phyloP scores from a whole-genome alignment of 2,329 filamentous ascomycete species.

The Pseudonectria buxi region DNA sequence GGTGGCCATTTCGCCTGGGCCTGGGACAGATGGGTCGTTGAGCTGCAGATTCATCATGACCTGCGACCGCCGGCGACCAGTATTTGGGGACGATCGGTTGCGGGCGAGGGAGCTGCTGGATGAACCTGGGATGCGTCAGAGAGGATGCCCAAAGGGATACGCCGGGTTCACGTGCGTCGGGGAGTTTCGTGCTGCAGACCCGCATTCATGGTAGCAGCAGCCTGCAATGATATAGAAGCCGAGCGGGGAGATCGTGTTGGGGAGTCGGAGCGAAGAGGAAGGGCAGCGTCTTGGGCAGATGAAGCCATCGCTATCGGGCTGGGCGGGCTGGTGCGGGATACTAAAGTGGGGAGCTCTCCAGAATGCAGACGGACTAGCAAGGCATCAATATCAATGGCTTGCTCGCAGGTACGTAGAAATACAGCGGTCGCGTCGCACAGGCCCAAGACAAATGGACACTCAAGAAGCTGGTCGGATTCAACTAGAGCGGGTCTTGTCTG shows the following conservation, averaged over 20 bases:
- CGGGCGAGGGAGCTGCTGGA: constrained; percentile 46
- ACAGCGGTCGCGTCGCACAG: too few species aligned
- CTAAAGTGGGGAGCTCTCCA: too few species aligned
- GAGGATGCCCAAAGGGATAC: neutral
- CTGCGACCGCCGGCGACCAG: constrained; percentile 57
- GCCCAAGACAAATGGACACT: too few species aligned
- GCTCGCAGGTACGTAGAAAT: too few species aligned
- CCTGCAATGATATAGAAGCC: constrained; percentile 65
- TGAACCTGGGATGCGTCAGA: constrained; percentile 31
- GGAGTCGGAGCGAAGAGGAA: constrained; percentile 34
- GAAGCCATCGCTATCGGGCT: constrained; percentile 20
- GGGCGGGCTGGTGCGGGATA: neutral
- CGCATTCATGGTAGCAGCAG: constrained; percentile 71
- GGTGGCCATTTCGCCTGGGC: constrained; percentile 62
- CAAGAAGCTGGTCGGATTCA: too few species aligned
- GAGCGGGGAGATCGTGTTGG: constrained; percentile 57
- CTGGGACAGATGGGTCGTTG: constrained; percentile 62
- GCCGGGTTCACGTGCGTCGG: constrained; percentile 37
- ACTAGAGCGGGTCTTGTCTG: too few species aligned
- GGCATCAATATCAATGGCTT: too few species aligned
- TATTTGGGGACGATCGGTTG: constrained; percentile 37
- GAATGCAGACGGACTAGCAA: too few species aligned
- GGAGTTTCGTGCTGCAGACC: constrained; percentile 62
- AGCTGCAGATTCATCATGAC: constrained; percentile 68
- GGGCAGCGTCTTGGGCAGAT: constrained; percentile 19